Percentiles rank a stretch among this genome's conserved stretches.
Evolutionary conservation across 345 rosid genomes (phyloP).

Genomic region (Brassica cretica): DNA sequence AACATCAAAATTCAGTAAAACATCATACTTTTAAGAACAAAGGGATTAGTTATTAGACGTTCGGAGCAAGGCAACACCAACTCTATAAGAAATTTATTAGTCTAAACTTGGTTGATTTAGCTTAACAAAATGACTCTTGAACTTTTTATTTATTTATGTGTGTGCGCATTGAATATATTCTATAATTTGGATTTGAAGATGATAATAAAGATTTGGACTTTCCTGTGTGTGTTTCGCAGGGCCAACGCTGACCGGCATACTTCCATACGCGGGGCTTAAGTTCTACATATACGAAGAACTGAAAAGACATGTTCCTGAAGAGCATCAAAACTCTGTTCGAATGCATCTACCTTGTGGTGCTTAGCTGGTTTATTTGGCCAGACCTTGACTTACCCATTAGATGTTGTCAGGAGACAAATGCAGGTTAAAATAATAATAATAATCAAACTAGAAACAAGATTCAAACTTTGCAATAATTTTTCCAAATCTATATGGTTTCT

Average conservation of each 20-base stretch:
- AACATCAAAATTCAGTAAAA: too few species aligned
- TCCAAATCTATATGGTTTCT: neutral
- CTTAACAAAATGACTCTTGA: conserved; percentile 4
- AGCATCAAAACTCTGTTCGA: conserved; percentile 76
- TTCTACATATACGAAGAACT: conserved; percentile 90
- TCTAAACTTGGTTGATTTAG: conserved; percentile 7
- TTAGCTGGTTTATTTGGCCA: conserved; percentile 94
- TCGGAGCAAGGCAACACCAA: conserved; percentile 11
- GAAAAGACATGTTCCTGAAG: conserved; percentile 87
- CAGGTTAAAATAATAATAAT: conserved; percentile 51
- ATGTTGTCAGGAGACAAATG: conserved; percentile 98
- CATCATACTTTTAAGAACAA: too few species aligned
- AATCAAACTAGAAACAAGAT: neutral
- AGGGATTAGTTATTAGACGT: neutral
- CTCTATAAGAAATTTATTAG: neutral
- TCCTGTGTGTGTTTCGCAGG: conserved; percentile 50
- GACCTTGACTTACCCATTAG: conserved; percentile 89
- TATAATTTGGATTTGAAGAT: conserved; percentile 19
- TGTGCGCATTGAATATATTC: neutral
- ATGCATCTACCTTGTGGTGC: conserved; percentile 97
- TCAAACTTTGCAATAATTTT: neutral
- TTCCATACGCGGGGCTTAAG: conserved; percentile 94
- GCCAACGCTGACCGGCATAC: conserved; percentile 87
- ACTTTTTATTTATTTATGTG: neutral
- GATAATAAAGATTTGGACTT: conserved; percentile 19